Percentiles rank a stretch among this genome's conserved stretches.
Conservation (phyloP, 495 filamentous ascomycete genomes). For the Aspergillus mulundensis region DNA sequence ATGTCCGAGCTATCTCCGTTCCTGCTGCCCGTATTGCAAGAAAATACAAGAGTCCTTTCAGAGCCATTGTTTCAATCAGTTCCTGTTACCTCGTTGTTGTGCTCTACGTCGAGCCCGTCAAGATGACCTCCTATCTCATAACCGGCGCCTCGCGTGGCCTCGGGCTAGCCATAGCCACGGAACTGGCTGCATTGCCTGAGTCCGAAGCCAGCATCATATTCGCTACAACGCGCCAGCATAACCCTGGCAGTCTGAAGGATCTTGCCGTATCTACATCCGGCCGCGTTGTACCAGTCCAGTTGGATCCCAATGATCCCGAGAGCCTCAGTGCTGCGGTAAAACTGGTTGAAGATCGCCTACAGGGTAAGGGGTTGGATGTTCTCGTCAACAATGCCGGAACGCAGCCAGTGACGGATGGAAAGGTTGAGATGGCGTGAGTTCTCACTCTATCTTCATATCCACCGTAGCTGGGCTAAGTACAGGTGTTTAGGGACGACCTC, state of each 20-base stretch:
- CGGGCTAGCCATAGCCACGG: slow-evolving; percentile 33
- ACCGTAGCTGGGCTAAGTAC: too few relatives aligned
- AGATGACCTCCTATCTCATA: slow-evolving; percentile 34
- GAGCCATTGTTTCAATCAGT: too few relatives aligned
- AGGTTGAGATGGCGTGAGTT: slow-evolving; percentile 24
- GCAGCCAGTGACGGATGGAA: slow-evolving; percentile 18
- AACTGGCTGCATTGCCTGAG: slow-evolving; percentile 24
- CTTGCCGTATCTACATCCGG: slow-evolving; percentile 21
- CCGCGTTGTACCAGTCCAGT: slow-evolving; percentile 24
- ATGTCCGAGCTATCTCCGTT: too few relatives aligned
- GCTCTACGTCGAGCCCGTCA: too few relatives aligned
- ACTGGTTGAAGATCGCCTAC: slow-evolving; percentile 22
- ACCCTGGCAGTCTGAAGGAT: slow-evolving; percentile 21
- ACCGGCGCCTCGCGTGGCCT: slow-evolving; percentile 39
- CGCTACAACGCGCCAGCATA: slow-evolving; percentile 24
- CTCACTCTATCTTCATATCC: too few relatives aligned
- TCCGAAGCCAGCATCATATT: slow-evolving; percentile 29
- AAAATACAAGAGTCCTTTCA: too few relatives aligned
- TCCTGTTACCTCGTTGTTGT: too few relatives aligned
- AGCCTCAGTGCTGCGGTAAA: slow-evolving; percentile 25
- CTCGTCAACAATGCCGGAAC: slow-evolving; percentile 40
- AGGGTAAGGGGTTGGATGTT: slow-evolving; percentile 35
- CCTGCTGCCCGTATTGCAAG: too few relatives aligned
- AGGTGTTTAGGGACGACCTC: slow-evolving; percentile 20
- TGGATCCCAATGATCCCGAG: slow-evolving; percentile 26